phyloP scores from a whole-genome alignment of 2,329 filamentous ascomycete species.

The Colletotrichum echinochloae region DNA sequence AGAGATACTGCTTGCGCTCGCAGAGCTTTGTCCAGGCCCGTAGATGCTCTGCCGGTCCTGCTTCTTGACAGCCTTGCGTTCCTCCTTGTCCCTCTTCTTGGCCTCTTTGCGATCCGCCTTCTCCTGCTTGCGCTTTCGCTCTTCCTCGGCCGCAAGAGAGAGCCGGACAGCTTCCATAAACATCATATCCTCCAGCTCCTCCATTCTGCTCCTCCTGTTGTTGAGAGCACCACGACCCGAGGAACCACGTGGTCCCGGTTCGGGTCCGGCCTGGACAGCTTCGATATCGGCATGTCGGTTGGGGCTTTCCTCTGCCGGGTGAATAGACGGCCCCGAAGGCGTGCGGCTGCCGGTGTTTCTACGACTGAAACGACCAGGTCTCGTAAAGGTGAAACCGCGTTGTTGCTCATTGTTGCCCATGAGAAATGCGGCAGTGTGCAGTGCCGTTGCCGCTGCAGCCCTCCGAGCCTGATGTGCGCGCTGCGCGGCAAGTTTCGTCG shows the following conservation, averaged over 20 bases:
- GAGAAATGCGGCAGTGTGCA: conserved; percentile 95
- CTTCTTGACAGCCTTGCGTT: conserved; percentile 82
- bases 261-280: conserved; percentile 47
- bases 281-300: conserved; percentile 45
- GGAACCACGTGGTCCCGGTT: conserved; percentile 50
- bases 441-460: conserved; percentile 90
- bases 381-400: conserved; percentile 57
- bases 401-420: conserved; percentile 74
- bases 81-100: conserved; percentile 87
- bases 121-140: conserved; percentile 86
- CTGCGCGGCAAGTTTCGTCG: conserved; percentile 86
- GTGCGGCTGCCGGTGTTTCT: conserved; percentile 60
- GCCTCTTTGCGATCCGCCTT: conserved; percentile 85
- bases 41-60: conserved; percentile 54
- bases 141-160: conserved; percentile 92
- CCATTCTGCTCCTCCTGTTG: conserved; percentile 68
- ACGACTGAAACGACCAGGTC: conserved; percentile 67
- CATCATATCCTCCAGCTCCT: conserved; percentile 98
- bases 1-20: conserved; percentile 74
- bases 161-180: conserved; percentile 95
- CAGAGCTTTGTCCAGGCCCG: conserved; percentile 59
- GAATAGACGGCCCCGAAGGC: conserved; percentile 43
- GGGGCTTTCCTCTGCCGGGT: conserved; percentile 49
- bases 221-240: conserved; percentile 46
- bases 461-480: conserved; percentile 86